Conservation (phyloP, 2,329 filamentous ascomycete genomes). For the Aspergillus quadrilineatus region DNA sequence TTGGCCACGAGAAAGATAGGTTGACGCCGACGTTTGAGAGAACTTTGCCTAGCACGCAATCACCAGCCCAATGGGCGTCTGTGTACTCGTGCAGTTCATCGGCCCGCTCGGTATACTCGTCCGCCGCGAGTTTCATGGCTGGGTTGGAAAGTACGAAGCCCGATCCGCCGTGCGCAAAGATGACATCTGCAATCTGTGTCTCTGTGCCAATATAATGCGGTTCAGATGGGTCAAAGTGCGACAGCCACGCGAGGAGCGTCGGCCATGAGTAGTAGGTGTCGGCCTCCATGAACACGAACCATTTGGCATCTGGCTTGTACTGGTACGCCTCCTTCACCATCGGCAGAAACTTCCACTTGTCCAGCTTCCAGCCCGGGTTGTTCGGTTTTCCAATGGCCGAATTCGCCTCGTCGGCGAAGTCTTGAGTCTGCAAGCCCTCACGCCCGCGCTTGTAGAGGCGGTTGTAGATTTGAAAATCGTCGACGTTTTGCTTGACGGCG, state of each 20-base stretch:
- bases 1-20: conserved; percentile 50
- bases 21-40: conserved; percentile 48
- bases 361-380: conserved; percentile 52
- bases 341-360: conserved; percentile 60
- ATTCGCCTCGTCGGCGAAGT: conserved; percentile 40
- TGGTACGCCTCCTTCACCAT: conserved; percentile 53
- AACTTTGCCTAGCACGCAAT: conserved; percentile 52
- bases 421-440: conserved; percentile 40
- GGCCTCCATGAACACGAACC: conserved; percentile 61
- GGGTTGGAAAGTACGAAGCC: conserved; percentile 54
- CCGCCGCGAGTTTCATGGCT: conserved; percentile 47
- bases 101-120: conserved; percentile 44
- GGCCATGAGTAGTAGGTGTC: conserved; percentile 59
- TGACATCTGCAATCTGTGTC: conserved; percentile 50
- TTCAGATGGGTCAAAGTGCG: conserved; percentile 48
- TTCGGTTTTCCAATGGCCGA: conserved; percentile 45
- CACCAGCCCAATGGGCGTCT: conserved; percentile 50
- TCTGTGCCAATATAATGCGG: conserved; percentile 56
- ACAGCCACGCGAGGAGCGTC: conserved; percentile 55
- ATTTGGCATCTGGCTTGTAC: conserved; percentile 50
- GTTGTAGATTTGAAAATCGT: conserved; percentile 55
- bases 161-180: conserved; percentile 56
- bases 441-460: conserved; percentile 46
- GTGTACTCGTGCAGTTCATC: conserved; percentile 49
- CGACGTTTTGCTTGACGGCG: conserved; percentile 39